Evolutionary conservation across 2,329 filamentous ascomycete genomes (phyloP), one percentile per base, ranked within the genome.

Genomic region (Phialemonium atrogriseum): DNA sequence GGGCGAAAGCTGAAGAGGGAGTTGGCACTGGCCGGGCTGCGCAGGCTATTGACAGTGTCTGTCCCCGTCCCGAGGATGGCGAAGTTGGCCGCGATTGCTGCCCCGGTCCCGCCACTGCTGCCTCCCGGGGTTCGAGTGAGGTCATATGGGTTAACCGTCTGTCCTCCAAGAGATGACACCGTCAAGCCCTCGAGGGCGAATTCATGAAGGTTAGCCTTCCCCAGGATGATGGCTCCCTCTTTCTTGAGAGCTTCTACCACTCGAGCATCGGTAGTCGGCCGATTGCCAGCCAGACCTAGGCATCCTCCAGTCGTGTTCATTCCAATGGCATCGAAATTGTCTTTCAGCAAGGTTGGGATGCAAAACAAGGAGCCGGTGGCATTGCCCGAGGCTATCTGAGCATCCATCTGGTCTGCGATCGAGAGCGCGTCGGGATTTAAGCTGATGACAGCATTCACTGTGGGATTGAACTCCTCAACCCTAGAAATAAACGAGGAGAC

Each of bases 91-190:
- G 54, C 74, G 17, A 81, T 57, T 0, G 72, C 73, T 0, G 73
- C 74, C 0, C 71, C 75, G 1, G 71, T 76, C 0, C 77, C 77
- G 9, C 76, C 76, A 18, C 72, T 77, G 26, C 69, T 76, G 1
- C 77, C 77, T 4, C 77, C 77, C 0, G 77, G 76, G 0, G 77
- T 81, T n/a, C 80, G 67, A 0, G 62, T 64, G 2, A 58, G 50
- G 48, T 84, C 77, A 41, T 85, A 84, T 0, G 77, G 75, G 47
- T 81, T 81, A 38, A 72, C 48, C 0, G 76, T 79, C 50, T 82
- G 77, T 0, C 77, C 77, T 10, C 73, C 75, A 0, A 77, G 48
- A 0, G 72, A 78, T 0, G 74, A 80, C 2, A 77, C 73, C 2
- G 66, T 69, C 23, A 80, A 57, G 0, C 77, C 77, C 44, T 81